phyloP scores from a whole-genome alignment of 129 eudicot genomes.

The Artemisia argyi region DNA sequence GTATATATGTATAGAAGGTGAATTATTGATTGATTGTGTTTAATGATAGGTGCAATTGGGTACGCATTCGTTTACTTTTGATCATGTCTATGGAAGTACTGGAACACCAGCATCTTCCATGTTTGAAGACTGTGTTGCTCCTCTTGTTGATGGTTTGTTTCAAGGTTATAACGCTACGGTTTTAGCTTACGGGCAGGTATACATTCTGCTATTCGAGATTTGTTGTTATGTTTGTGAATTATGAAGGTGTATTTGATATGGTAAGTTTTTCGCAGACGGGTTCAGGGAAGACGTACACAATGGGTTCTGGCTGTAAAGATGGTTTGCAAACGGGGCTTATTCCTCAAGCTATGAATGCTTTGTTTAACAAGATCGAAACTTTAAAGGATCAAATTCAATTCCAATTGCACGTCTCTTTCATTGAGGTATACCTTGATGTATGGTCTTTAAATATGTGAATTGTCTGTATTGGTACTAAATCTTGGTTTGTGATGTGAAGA shows the following conservation, averaged over 20 bases:
- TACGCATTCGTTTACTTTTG: slow-evolving; percentile 92
- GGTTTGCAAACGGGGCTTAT: slow-evolving; percentile 71
- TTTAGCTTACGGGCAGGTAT: slow-evolving; percentile 98
- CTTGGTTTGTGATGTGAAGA: slow-evolving; percentile 42
- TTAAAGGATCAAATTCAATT: slow-evolving; percentile 74
- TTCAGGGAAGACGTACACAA: slow-evolving; percentile 96
- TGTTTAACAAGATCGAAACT: slow-evolving; percentile 81
- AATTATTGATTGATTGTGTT: neutral
- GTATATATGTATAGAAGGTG: neutral
- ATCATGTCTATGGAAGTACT: slow-evolving; percentile 90
- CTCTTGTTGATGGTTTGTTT: slow-evolving; percentile 95
- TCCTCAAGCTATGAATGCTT: slow-evolving; percentile 86
- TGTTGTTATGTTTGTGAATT: neutral
- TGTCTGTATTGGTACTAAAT: no score
- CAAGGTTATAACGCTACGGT: slow-evolving; percentile 99
- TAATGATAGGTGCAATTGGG: slow-evolving; percentile 83
- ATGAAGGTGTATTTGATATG: slow-evolving; percentile 28
- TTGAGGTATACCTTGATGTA: slow-evolving; percentile 54
- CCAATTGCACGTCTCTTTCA: slow-evolving; percentile 90
- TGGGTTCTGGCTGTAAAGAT: slow-evolving; percentile 89
- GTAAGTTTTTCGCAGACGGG: slow-evolving; percentile 71
- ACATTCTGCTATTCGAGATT: neutral
- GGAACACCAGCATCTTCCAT: slow-evolving; percentile 73
- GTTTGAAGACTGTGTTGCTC: slow-evolving; percentile 95
- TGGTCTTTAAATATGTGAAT: neutral